Base-by-base conservation (phyloP, 2,329 filamentous ascomycete species). In the Ascocoryne sarcoides region DNA sequence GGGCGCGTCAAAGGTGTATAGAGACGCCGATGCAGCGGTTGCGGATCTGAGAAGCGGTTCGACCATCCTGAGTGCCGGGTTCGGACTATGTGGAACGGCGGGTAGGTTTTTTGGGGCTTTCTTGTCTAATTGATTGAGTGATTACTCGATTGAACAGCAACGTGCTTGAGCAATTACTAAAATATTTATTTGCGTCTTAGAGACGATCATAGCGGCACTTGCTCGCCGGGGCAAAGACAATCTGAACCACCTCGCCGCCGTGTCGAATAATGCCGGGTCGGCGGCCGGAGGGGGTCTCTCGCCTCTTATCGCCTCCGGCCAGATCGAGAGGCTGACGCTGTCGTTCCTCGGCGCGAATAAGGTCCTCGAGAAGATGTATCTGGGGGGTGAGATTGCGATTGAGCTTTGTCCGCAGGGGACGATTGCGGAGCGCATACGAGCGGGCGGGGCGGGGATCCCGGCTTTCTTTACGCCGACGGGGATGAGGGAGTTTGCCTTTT, bases 381-480 rank as follows among this genome's bases (percentile, higher is more conserved):
- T 89, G 26, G 76, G 71, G 1, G 84, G 84, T n/a, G 67, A 84
- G 52, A 75, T 88, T 52, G 79, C 79, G 5, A 71, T 89, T 47
- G 82, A 89, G 62, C 66, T 89, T 31, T 86, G 81, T 40, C 84
- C 84, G 0, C 84, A 89, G 53, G 84, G 84, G 4, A 84, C 81
- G 0, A 67, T 86, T 37, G 82, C 81, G 0, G 82, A 86, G 65
- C 71, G 82, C 49, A 73, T 85, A 52, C 69, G 82, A 31, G 82
- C 82, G 5, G 84, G 76, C 1, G 84, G 83, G 3, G 80, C 81
- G 17, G 84, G 84, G 7, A 86, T 89, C 37, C 83, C 84, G 1
- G 84, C 84, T 0, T 89, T 92, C 58, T 92, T 79, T 56, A 89
- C 85, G 0, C 79, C 84, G 0, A 86, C 84, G 0, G 84, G 78